phyloP scores from a whole-genome alignment of 306 rosid genomes.

The Bauhinia variegata region DNA sequence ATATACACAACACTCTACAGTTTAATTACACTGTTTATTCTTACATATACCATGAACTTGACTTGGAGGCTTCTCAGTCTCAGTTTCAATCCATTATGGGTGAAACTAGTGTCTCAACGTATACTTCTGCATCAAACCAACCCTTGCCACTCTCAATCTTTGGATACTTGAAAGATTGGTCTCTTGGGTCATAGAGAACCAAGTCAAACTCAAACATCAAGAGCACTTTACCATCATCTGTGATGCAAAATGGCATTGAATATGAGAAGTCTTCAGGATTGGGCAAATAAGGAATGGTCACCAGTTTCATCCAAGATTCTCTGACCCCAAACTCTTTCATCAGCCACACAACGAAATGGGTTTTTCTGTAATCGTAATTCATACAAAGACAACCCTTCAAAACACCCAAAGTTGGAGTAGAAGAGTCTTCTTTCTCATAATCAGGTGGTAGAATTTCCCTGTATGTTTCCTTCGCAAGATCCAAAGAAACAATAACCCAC shows the following conservation, averaged over 20 bases:
- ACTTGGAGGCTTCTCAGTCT: background rate
- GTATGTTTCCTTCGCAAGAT: conserved; percentile 45
- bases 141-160: conserved; percentile 57
- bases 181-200: conserved; percentile 46
- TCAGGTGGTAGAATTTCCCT: conserved; percentile 51
- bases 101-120: conserved; percentile 50
- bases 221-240: conserved; percentile 49
- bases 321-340: conserved; percentile 50
- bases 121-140: conserved; percentile 63
- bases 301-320: conserved; percentile 50
- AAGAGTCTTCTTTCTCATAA: conserved; percentile 52
- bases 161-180: conserved; percentile 43
- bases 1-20: conserved; percentile 18
- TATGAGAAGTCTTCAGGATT: conserved; percentile 55
- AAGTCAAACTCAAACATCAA: conserved; percentile 61
- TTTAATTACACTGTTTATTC: conserved; percentile 23
- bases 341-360: conserved; percentile 52
- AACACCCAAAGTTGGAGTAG: conserved; percentile 49
- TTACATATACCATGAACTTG: conserved; percentile 3
- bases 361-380: conserved; percentile 48
- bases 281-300: conserved; percentile 53
- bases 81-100: conserved; percentile 40
- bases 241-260: conserved; percentile 47
- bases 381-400: conserved; percentile 41
- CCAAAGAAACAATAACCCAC: conserved; percentile 52